Conservation (phyloP, 208 protist genomes). For the Acanthamoeba healyi region DNA sequence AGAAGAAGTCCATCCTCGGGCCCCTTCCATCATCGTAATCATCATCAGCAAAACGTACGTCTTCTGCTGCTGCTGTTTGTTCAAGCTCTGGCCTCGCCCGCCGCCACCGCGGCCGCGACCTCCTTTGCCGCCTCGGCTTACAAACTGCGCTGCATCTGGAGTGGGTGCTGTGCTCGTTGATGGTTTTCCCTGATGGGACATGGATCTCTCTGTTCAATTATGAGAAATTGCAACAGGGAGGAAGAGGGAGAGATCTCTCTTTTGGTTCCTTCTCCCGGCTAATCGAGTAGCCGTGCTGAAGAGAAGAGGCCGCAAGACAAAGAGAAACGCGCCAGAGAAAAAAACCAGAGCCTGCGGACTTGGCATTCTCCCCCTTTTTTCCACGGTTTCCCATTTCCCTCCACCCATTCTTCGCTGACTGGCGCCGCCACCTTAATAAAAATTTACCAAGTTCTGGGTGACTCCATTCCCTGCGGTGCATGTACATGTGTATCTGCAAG, state of each 20-base stretch:
- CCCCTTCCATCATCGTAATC: neutral
- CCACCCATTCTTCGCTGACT: neutral
- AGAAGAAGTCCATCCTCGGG: too few relatives aligned
- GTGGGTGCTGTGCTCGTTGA: constrained; percentile 8
- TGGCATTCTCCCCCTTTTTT: neutral
- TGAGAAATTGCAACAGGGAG: constrained; percentile 7
- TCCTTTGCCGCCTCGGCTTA: constrained; percentile 49
- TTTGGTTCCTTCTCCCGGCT: neutral
- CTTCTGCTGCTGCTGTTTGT: constrained; percentile 57
- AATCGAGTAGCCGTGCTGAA: constrained; percentile 15
- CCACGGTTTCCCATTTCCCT: neutral
- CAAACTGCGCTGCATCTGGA: constrained; percentile 54
- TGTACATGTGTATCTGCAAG: neutral
- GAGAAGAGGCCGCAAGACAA: neutral
- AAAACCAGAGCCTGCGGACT: neutral
- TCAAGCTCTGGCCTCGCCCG: constrained; percentile 26
- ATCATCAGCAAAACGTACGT: neutral
- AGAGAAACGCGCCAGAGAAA: constrained; percentile 20
- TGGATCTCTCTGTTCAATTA: constrained; percentile 63
- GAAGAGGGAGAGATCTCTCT: too few relatives aligned
- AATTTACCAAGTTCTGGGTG: neutral
- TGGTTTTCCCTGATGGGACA: constrained; percentile 62
- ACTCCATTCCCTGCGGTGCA: too few relatives aligned
- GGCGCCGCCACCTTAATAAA: neutral
- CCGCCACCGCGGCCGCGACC: constrained; percentile 39